phyloP scores from a whole-genome alignment of 106 monocot species.

The Gastrodia elata region DNA sequence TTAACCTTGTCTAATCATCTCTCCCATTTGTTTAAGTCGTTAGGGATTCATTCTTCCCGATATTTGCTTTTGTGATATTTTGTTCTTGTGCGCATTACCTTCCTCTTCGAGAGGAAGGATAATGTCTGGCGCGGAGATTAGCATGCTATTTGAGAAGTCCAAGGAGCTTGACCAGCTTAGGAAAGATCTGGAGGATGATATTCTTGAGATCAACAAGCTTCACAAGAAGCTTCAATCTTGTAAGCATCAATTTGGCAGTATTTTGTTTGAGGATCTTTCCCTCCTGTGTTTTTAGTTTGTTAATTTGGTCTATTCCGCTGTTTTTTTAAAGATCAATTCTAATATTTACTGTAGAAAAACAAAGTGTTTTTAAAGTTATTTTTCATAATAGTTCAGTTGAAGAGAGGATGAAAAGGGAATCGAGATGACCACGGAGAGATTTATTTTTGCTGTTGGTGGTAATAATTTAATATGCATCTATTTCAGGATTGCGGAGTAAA shows the following conservation, averaged over 20 bases:
- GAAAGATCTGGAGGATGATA: conserved; percentile 77
- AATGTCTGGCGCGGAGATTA: conserved; percentile 52
- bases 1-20: not conserved
- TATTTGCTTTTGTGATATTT: not conserved
- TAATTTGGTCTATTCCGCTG: not conserved
- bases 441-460: too few relatives aligned
- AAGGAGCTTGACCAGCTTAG: conserved; percentile 88
- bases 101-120: not conserved
- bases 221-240: conserved; percentile 82
- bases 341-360: not conserved
- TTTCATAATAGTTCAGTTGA: not conserved
- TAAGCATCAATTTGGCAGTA: conserved; percentile 12
- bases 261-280: not conserved
- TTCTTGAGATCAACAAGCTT: conserved; percentile 75
- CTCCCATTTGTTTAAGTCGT: not conserved
- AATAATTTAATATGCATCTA: too few relatives aligned
- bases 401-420: not conserved
- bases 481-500: too few relatives aligned
- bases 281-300: not conserved
- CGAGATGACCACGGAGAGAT: not conserved
- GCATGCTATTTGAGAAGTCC: conserved; percentile 54
- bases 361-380: not conserved
- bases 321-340: not conserved
- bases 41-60: not conserved
- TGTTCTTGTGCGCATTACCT: not conserved